Evolutionary conservation across 306 rosid genomes (phyloP).

Genomic region (Comarum palustre): DNA sequence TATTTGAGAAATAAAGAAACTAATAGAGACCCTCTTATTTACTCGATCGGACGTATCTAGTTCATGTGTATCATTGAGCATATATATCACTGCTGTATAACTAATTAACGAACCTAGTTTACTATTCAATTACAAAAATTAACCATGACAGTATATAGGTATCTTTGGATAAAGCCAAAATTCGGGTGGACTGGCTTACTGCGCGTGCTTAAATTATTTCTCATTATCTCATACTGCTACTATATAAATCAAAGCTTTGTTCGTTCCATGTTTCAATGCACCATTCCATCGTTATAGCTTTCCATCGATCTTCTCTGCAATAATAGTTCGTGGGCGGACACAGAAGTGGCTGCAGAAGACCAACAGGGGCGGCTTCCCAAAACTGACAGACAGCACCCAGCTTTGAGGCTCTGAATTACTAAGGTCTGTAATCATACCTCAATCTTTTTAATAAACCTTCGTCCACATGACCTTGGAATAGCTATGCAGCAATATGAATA

Average conservation of each 20-base stretch:
- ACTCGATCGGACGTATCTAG: not conserved
- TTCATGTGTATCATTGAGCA: not conserved
- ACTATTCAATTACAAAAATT: not conserved
- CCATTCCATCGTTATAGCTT: not conserved
- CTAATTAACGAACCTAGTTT: not conserved
- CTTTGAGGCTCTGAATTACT: conserved; percentile 8
- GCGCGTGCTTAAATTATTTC: conserved; percentile 3
- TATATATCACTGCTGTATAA: too few relatives aligned
- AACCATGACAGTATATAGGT: not conserved
- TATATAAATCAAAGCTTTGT: conserved; percentile 3
- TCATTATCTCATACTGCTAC: not conserved
- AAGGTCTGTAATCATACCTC: not conserved
- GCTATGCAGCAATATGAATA: not conserved
- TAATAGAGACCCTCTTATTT: too few relatives aligned
- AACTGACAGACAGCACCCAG: conserved; percentile 8
- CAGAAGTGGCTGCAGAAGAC: not conserved
- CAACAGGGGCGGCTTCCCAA: not conserved
- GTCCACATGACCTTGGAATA: not conserved
- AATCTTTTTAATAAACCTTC: not conserved
- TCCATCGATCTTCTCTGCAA: not conserved
- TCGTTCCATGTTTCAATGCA: conserved; percentile 7
- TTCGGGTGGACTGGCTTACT: conserved; percentile 4
- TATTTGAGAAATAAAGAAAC: not conserved
- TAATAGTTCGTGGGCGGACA: not conserved
- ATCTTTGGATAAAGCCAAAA: conserved; percentile 13